phyloP scores from a whole-genome alignment of 2,329 filamentous ascomycete species.

The Neoascochyta sp. region DNA sequence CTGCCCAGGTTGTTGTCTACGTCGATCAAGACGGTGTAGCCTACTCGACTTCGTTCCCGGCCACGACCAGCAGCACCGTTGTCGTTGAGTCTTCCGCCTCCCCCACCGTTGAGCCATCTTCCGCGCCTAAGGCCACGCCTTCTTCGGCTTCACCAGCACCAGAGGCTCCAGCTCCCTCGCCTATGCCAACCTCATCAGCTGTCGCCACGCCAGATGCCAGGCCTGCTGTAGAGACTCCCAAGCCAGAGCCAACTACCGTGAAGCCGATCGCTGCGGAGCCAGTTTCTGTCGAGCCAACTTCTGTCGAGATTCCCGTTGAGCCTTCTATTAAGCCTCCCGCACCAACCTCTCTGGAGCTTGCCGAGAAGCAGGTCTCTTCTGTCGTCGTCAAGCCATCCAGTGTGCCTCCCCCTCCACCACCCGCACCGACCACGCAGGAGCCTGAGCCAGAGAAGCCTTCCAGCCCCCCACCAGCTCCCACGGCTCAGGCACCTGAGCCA shows the following conservation, averaged over 20 bases:
- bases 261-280: no score
- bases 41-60: constrained; percentile 23
- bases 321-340: no score
- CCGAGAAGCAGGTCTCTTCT: background rate
- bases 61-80: constrained; percentile 6
- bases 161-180: constrained; percentile 5
- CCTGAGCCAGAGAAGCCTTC: constrained; percentile 1
- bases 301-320: no score
- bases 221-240: no score
- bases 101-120: constrained; percentile 7
- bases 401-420: constrained; percentile 1
- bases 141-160: constrained; percentile 7
- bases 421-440: background rate
- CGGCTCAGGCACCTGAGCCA: background rate
- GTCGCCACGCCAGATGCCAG: no score
- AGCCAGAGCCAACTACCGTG: no score
- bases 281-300: no score
- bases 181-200: constrained; percentile 1
- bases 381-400: background rate
- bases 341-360: no score
- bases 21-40: constrained; percentile 30
- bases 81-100: constrained; percentile 10
- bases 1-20: constrained; percentile 30
- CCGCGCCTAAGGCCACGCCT: constrained; percentile 3
- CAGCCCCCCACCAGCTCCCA: constrained; percentile 1